Percentiles rank a stretch among this genome's conserved stretches.
phyloP scores from a whole-genome alignment of 495 filamentous ascomycete species.

The Hyaloscypha finlandica region DNA sequence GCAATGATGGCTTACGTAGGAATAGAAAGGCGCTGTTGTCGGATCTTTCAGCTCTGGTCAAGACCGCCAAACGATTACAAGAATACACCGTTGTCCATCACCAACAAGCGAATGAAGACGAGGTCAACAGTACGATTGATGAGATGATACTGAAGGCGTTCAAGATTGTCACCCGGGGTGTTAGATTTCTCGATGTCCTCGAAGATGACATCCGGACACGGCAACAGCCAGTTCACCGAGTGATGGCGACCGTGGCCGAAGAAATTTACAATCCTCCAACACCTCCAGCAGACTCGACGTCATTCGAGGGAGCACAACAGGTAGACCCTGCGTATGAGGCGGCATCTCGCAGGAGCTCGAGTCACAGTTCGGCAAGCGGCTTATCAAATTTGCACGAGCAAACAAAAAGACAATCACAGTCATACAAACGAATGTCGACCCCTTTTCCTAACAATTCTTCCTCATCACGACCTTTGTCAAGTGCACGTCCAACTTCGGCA shows the following conservation, averaged over 20 bases:
- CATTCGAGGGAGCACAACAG: slow-evolving; percentile 39
- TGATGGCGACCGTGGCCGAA: slow-evolving; percentile 64
- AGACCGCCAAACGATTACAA: slow-evolving; percentile 79
- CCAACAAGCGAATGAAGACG: slow-evolving; percentile 50
- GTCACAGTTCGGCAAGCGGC: slow-evolving; percentile 29
- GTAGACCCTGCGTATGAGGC: slow-evolving; percentile 40
- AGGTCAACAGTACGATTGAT: slow-evolving; percentile 77
- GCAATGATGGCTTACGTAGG: slow-evolving; percentile 73
- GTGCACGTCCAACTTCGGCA: slow-evolving; percentile 20
- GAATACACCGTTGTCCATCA: slow-evolving; percentile 53
- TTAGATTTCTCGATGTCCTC: slow-evolving; percentile 90
- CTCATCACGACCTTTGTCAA: slow-evolving; percentile 25
- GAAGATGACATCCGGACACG: slow-evolving; percentile 62
- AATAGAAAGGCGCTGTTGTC: slow-evolving; percentile 84
- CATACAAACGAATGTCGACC: slow-evolving; percentile 31
- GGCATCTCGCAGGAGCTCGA: slow-evolving; percentile 33
- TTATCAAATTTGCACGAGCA: slow-evolving; percentile 29
- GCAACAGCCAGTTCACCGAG: slow-evolving; percentile 49
- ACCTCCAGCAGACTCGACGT: slow-evolving; percentile 63
- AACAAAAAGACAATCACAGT: slow-evolving; percentile 30
- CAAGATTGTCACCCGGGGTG: slow-evolving; percentile 87
- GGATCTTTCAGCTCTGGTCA: slow-evolving; percentile 86
- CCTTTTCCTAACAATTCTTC: slow-evolving; percentile 23
- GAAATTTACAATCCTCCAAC: slow-evolving; percentile 68
- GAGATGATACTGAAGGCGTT: slow-evolving; percentile 93